phyloP scores from a whole-genome alignment of 2,329 filamentous ascomycete species.

The Byssothecium circinans region DNA sequence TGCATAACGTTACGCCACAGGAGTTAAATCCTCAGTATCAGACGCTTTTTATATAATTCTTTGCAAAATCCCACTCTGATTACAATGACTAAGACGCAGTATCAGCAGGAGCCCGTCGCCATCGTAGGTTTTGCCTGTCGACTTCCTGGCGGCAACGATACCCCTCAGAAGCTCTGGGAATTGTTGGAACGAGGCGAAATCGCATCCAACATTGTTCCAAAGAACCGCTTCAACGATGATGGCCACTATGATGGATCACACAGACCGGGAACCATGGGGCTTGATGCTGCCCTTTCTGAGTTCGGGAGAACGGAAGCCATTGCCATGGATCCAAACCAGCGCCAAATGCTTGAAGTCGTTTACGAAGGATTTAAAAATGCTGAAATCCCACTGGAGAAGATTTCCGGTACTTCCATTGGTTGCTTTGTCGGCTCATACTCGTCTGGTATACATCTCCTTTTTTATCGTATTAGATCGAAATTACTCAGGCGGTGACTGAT shows the following conservation, averaged over 20 bases:
- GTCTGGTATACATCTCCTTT: no score
- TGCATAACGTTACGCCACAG: no score
- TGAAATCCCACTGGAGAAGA: constrained; percentile 15
- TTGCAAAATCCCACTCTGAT: no score
- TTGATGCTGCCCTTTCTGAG: constrained; percentile 21
- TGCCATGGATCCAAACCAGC: constrained; percentile 27
- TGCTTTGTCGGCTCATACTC: constrained; percentile 23
- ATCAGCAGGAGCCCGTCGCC: constrained; percentile 15
- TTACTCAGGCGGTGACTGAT: no score
- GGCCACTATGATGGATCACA: constrained; percentile 21
- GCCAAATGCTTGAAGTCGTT: constrained; percentile 28
- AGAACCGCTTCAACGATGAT: constrained; percentile 13
- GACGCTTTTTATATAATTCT: no score
- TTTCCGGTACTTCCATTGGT: constrained; percentile 3
- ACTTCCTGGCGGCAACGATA: constrained; percentile 18
- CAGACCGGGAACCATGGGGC: constrained; percentile 10
- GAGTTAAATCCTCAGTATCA: no score
- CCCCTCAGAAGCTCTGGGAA: constrained; percentile 33
- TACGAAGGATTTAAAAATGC: constrained; percentile 43
- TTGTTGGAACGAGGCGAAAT: constrained; percentile 18
- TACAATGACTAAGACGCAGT: no score
- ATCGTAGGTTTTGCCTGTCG: constrained; percentile 27
- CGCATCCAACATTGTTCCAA: constrained; percentile 16
- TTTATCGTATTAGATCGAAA: no score
- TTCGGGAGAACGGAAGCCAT: constrained; percentile 13